Base-by-base conservation (phyloP, 306 rosid species). In the Comarum palustre region DNA sequence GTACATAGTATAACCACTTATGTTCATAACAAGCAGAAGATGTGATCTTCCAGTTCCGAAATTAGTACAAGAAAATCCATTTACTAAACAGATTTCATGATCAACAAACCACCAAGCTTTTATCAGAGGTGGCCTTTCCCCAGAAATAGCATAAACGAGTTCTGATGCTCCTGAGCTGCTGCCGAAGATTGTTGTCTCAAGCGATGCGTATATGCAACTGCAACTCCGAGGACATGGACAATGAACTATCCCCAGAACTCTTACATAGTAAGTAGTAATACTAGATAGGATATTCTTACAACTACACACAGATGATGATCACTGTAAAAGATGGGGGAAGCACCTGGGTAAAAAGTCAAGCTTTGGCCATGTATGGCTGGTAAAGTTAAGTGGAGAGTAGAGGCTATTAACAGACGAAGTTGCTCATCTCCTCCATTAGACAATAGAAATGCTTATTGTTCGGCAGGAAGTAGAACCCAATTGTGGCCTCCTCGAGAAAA, bases 401-500 rank as follows among this genome's bases (percentile, higher is more conserved):
- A 24, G 29, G 38, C 32, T 88, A 87, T 86, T 74, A 83, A 80
- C 84, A 81, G 86, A 88, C 90, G 62, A 92, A 90, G 68, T 61
- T 73, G 60, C 80, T 82, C 7, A 90, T 81, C 94, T 90, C 90
- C 79, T 92, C 87, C 92, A 90, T 88, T 57, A 92, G 87, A 67
- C 72, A 69, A 61, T 86, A 85, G 87, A 92, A 92, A 48, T 92
- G 90, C 55, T 85, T 82, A 72, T 92, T 92, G 39, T 92, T 92
- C 2, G 98, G 98, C 80, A 92, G 80, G 96, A 92, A 92, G 87
- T 92, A 92, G 90, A 92, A 92, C 46, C 98, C 96, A 13, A 92
- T 90, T 6, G 98, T 92, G 13, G 98, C 98, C 76, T 90, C 87
- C 79, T 86, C 59, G 2, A 92, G 82, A 75, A 68, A 82, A 32